Evolutionary conservation across 2,329 filamentous ascomycete genomes (phyloP), one percentile per base, ranked within the genome.

Genomic region (Claviceps pazoutovae): DNA sequence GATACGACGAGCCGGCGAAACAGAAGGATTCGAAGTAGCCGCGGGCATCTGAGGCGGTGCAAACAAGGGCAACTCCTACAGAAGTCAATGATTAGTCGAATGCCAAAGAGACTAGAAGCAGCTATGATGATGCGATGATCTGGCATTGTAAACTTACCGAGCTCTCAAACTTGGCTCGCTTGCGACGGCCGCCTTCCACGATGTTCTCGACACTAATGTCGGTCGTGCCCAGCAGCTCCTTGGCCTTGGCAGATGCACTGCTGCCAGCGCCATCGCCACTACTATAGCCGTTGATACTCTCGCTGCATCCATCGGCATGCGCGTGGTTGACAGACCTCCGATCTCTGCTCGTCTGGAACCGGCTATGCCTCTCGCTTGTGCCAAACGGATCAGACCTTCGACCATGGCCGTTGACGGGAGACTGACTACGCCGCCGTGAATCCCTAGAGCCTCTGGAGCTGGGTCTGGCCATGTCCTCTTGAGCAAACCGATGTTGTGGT

Each of bases 181-280:
- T 96, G 65, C 93, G 84, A 68, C 93, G 84, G 59, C 91, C 90
- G 64, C 94, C 93, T 70, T 97, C 91, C 55, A 98, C 86, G 68
- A 98, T 97, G 66, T 98, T 98, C 60, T 96, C 90, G 59, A 96
- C 81, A 66, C 91, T 97, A 64, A 98, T 98, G 60, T 98, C 93
- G 16, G 93, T 95, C 65, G 88, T 96, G 48, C 88, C 89, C 61
- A 95, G 80, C 57, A 88, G 85, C 62, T 96, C 90, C 67, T 87
- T 89, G 60, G 78, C 80, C 66, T 86, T 86, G 61, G 86, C 83
- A 50, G 67, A 70, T 58, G 85, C 76, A 51, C 88, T 90, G 58
- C 81, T 84, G 55, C 86, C 79, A 30, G 83, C 87, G 55, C 83
- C 85, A 58, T 95, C 89, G 59, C 86, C 90, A 67, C 90, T 94